Evolutionary conservation across 176 grass and related monocot genomes (phyloP).

Genomic region (Hordeum vulgare): DNA sequence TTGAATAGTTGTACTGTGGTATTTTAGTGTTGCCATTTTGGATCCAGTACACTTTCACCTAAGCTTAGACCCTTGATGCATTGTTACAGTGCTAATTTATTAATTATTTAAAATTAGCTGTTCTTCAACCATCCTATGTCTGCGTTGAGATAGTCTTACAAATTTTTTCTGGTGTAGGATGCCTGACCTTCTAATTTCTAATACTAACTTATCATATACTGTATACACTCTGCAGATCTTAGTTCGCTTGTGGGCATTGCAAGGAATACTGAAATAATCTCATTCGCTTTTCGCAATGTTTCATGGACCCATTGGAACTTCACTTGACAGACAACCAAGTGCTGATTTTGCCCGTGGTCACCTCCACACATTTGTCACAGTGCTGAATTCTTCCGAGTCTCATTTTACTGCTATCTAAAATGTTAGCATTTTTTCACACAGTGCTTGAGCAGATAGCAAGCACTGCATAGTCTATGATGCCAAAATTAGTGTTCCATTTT

Average conservation of each 20-base stretch:
- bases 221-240: constrained; percentile 49
- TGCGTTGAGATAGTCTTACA: not conserved
- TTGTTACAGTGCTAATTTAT: not conserved
- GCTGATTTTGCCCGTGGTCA: constrained; percentile 74
- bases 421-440: too few species aligned
- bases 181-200: not conserved
- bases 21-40: not conserved
- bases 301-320: constrained; percentile 58
- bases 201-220: not conserved
- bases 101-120: not conserved
- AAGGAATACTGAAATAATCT: constrained; percentile 73
- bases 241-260: constrained; percentile 76
- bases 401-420: too few species aligned
- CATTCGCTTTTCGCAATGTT: constrained; percentile 91
- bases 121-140: not conserved
- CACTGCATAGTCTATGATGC: too few species aligned
- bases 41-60: constrained; percentile 6
- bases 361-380: constrained; percentile 73
- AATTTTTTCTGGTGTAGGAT: not conserved
- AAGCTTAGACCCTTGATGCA: not conserved
- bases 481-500: too few species aligned
- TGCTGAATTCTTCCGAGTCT: too few species aligned
- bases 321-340: constrained; percentile 85
- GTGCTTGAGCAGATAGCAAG: too few species aligned
- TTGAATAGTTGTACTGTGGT: not conserved